Percentiles rank a stretch among this genome's conserved stretches.
These are phyloP conservation scores for Spongospora subterranea DNA, from an alignment of 208 protist genomes.

Conservation along the genomic window DNA sequence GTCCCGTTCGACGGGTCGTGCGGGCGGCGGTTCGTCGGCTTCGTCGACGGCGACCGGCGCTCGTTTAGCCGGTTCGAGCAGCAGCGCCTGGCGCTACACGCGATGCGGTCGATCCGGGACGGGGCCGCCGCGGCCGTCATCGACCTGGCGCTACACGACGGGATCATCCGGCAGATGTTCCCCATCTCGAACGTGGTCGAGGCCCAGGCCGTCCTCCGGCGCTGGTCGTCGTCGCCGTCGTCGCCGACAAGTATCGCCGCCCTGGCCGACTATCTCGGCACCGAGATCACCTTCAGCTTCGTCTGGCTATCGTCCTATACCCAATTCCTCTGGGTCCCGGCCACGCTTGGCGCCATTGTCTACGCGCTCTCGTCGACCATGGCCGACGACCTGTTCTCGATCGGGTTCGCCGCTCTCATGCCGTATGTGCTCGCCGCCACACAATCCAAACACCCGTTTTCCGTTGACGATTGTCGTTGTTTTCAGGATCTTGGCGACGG, in stretches of 20 bases:
- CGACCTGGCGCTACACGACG: neutral
- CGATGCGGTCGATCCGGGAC: neutral
- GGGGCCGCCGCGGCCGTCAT: neutral
- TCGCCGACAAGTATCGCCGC: neutral
- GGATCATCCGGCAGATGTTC: neutral
- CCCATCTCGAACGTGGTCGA: neutral
- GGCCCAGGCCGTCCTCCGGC: neutral
- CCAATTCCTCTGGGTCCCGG: slow-evolving; percentile 5
- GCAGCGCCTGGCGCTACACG: neutral
- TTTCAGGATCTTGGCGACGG: slow-evolving; percentile 2
- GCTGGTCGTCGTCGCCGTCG: neutral
- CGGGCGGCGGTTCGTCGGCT: slow-evolving; percentile 11
- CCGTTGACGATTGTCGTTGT: no score
- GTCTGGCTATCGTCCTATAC: slow-evolving; percentile 22
- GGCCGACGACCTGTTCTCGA: neutral
- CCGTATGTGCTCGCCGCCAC: no score
- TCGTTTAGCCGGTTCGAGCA: neutral
- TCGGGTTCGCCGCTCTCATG: slow-evolving; percentile 27
- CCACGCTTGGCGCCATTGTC: slow-evolving; percentile 1
- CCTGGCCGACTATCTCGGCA: slow-evolving; percentile 1
- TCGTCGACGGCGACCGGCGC: neutral
- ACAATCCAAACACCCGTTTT: no score
- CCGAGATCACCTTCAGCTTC: slow-evolving; percentile 42
- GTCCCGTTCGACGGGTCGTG: neutral
- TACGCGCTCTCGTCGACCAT: neutral